Evolutionary conservation across 192 early-diverging fungal species (phyloP), one percentile per base, ranked within the genome.

Genomic region (Spinellus fusiger): DNA sequence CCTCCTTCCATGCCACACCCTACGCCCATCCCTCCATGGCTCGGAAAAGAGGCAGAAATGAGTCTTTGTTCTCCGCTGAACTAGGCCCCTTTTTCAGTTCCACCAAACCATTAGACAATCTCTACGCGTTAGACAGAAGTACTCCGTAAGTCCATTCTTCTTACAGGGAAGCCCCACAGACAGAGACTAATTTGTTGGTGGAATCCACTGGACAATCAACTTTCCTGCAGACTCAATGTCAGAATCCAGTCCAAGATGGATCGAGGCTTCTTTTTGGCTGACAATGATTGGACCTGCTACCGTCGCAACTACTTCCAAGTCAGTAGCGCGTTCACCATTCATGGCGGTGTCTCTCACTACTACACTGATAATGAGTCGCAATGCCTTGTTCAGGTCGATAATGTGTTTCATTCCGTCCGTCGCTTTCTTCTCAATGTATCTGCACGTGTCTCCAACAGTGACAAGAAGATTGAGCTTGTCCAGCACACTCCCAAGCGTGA

Each of bases 401-500:
- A 73, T 4, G 63, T 74, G 16, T 69, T 79, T 26, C 61, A 79
- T 28, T 77, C 75, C 18, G 80, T 96, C 8, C 69, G 69, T 8
- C 70, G 79, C 28, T 98, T 97, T 67, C 59, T 81, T 1, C 64
- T 96, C 20, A 89, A 88, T 23, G 86, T 95, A 46, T 79, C 82
- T 0, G 89, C 94, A 12, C 80, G 83, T 6, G 83, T 92, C 3
- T 77, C 84, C 5, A 86, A 81, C 62, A 81, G 80, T 55, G 86
- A 87, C 44, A 87, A 86, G 58, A 66, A 78, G 16, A 89, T 96
- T 15, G 93, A 95, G 44, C 74, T 94, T 6, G 82, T 94, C 7
- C 91, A 93, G 71, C 91, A 91, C 61, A 96, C 89, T 10, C 85
- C 94, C 37, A 98, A 98, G 65, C 87, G 95, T 49, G 94, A 96